Conservation (phyloP, 2,329 filamentous ascomycete species). For the Fusarium sp. region DNA sequence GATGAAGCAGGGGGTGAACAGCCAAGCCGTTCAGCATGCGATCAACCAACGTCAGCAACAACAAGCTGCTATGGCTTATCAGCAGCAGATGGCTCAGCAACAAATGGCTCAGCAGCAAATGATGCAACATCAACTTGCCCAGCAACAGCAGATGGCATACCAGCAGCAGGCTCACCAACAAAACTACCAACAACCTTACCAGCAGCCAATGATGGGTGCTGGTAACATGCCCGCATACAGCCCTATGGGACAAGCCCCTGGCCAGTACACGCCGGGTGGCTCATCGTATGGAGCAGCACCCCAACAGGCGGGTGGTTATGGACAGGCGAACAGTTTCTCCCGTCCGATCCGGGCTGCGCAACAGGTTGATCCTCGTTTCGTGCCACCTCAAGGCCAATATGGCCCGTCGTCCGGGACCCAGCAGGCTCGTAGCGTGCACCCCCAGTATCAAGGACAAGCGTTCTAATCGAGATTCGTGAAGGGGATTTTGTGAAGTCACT, state of each 20-base stretch:
- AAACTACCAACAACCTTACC: constrained; percentile 42
- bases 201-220: constrained; percentile 45
- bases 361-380: constrained; percentile 45
- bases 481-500: background rate
- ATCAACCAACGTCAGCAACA: constrained; percentile 40
- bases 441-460: constrained; percentile 54
- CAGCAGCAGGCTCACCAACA: constrained; percentile 62
- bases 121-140: constrained; percentile 43
- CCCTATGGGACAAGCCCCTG: constrained; percentile 40
- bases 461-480: constrained; percentile 41
- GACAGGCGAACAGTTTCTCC: constrained; percentile 48
- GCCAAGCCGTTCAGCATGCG: constrained; percentile 40
- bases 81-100: constrained; percentile 65
- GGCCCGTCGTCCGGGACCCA: constrained; percentile 30
- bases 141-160: constrained; percentile 50
- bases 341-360: constrained; percentile 50
- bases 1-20: constrained; percentile 74
- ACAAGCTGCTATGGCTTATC: constrained; percentile 30
- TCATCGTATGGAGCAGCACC: constrained; percentile 40
- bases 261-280: constrained; percentile 37
- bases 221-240: constrained; percentile 45
- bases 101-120: constrained; percentile 47
- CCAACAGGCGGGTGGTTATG: constrained; percentile 39
- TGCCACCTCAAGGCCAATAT: constrained; percentile 51
- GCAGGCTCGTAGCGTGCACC: constrained; percentile 43